A percentile compares a stretch with the other conserved stretches of the same genome.
phyloP scores from a whole-genome alignment of 176 grass and related monocot species.

The Microstegium vimineum region DNA sequence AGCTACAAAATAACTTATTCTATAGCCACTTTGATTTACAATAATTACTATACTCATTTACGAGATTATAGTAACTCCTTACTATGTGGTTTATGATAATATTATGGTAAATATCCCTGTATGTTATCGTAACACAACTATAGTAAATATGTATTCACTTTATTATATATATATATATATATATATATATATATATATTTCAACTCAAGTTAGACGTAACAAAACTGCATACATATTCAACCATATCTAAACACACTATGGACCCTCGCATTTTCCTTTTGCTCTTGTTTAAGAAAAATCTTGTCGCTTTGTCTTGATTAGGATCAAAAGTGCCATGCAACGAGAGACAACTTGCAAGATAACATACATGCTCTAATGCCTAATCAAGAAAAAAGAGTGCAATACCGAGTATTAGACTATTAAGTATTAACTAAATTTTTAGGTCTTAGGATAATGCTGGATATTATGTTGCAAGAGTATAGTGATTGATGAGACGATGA shows the following conservation, averaged over 20 bases:
- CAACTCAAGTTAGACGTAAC: background rate
- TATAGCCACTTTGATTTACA: too few species aligned
- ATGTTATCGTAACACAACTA: too few species aligned
- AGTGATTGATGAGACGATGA: slow-evolving; percentile 26
- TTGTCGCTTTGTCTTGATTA: background rate
- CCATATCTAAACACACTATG: background rate
- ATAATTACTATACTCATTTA: too few species aligned
- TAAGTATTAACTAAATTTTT: background rate
- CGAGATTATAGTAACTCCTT: too few species aligned
- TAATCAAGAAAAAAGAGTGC: background rate
- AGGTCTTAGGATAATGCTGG: slow-evolving; percentile 15
- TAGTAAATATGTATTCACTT: too few species aligned
- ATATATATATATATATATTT: too few species aligned
- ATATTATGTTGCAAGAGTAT: background rate
- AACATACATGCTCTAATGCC: background rate
- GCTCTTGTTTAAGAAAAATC: background rate
- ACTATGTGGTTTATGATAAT: too few species aligned
- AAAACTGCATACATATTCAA: background rate
- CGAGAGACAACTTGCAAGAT: background rate
- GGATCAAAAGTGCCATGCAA: background rate
- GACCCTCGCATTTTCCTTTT: background rate
- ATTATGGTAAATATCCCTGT: too few species aligned
- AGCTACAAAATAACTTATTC: too few species aligned
- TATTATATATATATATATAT: too few species aligned
- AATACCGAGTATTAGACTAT: background rate